Evolutionary conservation across 2,329 filamentous ascomycete species (phyloP).

Genomic region (Xylaria sp.): DNA sequence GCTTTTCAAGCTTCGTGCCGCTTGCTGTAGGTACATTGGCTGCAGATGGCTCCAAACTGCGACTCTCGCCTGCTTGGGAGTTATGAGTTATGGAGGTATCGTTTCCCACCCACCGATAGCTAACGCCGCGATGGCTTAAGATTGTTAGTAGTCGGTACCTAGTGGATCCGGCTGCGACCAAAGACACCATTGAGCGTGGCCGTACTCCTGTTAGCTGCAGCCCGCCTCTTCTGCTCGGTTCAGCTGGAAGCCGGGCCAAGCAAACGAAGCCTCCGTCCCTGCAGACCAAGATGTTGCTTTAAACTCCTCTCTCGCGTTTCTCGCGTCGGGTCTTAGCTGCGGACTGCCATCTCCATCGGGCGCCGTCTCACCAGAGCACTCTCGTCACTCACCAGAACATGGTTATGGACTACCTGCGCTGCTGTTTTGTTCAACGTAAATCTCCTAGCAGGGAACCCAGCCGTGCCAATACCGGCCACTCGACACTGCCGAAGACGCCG

Average conservation of each 20-base stretch:
- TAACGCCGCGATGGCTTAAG: background rate
- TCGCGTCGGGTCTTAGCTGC: conserved; percentile 1
- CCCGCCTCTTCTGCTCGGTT: conserved; percentile 4
- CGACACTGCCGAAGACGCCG: background rate
- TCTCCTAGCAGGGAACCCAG: background rate
- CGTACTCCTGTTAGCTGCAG: conserved; percentile 16
- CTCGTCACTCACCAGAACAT: background rate
- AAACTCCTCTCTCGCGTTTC: conserved; percentile 11
- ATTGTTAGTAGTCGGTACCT: background rate
- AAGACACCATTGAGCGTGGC: background rate
- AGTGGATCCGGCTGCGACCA: conserved; percentile 14
- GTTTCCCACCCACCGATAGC: too few relatives aligned
- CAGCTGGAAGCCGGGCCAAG: conserved; percentile 9
- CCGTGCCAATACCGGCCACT: background rate
- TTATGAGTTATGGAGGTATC: too few relatives aligned
- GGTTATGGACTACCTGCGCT: conserved; percentile 20
- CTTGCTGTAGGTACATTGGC: too few relatives aligned
- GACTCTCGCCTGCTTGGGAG: too few relatives aligned
- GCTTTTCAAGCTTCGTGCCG: too few relatives aligned
- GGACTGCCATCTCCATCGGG: background rate
- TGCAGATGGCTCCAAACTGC: too few relatives aligned
- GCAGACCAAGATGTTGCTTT: conserved; percentile 11
- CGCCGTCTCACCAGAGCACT: background rate
- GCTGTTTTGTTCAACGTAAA: conserved; percentile 22
- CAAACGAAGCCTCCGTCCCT: conserved; percentile 4